Evolutionary conservation across 768 basidiomycete genomes (phyloP), one percentile per base, ranked within the genome.

Genomic region (Guyanaporus albipodus): DNA sequence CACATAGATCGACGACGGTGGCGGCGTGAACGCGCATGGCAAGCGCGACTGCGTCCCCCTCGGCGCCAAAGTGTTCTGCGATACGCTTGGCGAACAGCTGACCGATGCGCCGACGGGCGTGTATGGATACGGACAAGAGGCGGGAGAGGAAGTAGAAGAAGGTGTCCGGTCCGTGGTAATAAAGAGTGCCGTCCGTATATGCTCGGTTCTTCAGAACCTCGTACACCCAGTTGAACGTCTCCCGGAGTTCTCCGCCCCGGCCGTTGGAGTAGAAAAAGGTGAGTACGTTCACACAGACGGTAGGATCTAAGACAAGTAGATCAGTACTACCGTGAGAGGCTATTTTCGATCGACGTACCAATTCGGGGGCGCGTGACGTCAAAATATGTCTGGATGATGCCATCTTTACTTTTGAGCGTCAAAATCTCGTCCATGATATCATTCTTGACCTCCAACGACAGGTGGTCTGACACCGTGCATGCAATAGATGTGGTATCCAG

Each of bases 71-170:
- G 2, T 42, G 41, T 21, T 59, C 58, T 0, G 36, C 22, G 26
- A 60, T 26, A 6, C 58, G 58, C 17, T 45, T 45, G 28, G 49
- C 23, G 17, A 59, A 61, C 2, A 61, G 47, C 3, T 29, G 41
- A 0, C 49, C 49, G 0, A 61, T 41, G 14, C 34, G 49, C 17
- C 36, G 38, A 10, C 55, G 58, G 8, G 55, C 59, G 14, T 54
- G 42, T 8, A 40, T 33, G 14, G 58, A 61, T 27, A 46, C 46
- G 8, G 52, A 61, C 4, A 59, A 42, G 2, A 58, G 45, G 6
- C 49, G 47, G 6, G 59, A 59, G 29, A 60, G 55, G 45, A 61
- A 61, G 31, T 48, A 61, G 1, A 59, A 28, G 22, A 61, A 59
- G 0, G 49, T 23, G 29, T 61, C 52, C 0, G 56, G 35, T 3